Base-by-base conservation (phyloP, 257 asterid species). In the Handroanthus guayacan region DNA sequence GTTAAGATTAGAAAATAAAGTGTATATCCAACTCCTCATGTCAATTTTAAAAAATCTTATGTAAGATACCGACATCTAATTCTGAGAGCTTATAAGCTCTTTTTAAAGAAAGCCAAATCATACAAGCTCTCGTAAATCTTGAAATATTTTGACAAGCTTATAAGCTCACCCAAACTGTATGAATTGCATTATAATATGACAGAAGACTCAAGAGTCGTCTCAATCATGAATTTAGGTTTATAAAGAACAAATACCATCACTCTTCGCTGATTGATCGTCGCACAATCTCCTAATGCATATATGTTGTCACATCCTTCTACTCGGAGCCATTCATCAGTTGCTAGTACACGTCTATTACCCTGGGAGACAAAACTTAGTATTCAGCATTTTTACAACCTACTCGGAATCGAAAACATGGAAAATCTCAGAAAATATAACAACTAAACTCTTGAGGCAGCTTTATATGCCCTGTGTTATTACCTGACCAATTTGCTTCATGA, bases 401-500 rank as follows among this genome's bases (percentile, higher is more conserved):
- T 54, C 44, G 45, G 62, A 60, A 74, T 63, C 47, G 63, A 78
- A 60, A 31, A 66, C 66, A 50, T 52, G 7, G 9, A 38, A 76
- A 36, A 66, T 51, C 65, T 1, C 52, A 34, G 39, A 45, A 45
- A 58, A 44, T 8, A 31, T 34, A 31, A n/a, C 38, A n/a, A 67
- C 13, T 34, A 72, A 57, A 79, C 37, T 44, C 44, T 17, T 16
- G 67, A 61, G 44, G 38, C 51, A 70, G 74, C 16, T 69, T 55
- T 39, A 11, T 74, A 43, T 76, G 75, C 50, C 36, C 67, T 36
- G 65, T 50, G 64, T 37, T 63, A 70, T 67, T 87, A 92, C 99
- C 97, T 92, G 99, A 74, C 98, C 98, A 88, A 95, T 86, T 80
- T 87, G 91, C 88, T 87, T 88, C 99, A 95, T 95, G 48, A 92